Evolutionary conservation across 352 stramenopile species (phyloP), one percentile per base, ranked within the genome.

Genomic region (Thraustochytrium sp.): DNA sequence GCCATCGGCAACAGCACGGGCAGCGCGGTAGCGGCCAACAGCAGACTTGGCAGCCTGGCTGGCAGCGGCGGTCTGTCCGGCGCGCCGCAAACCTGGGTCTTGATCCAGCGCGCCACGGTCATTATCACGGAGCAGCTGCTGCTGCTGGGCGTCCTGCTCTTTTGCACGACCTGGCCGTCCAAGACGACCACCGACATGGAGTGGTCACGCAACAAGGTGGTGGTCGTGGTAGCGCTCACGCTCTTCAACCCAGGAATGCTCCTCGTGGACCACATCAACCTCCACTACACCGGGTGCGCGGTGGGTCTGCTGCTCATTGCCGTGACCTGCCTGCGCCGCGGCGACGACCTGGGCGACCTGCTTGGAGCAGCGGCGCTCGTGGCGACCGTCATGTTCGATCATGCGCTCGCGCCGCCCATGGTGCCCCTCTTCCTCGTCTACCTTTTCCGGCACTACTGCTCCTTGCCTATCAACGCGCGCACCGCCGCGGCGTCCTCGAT

Each of bases 131-230:
- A 80, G 18, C 40, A 16, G 29, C 5, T 53, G 21, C 23, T 80
- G 68, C 49, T 80, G 34, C 68, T 80, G 5, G 68, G 68, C 48
- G 40, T 63, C 0, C 53, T 80, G 11, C 37, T 80, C 23, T 95
- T 91, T 83, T 94, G 90, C 87, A 87, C 90, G 61, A 93, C 91
- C 26, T 94, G 90, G 91, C 91, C 91, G 26, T 80, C 68, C 21
- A 63, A 16, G 23, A 80, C 68, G 23, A 80, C 68, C 29, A 80
- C 68, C 13, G 68, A 80, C 68, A 80, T 80, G 68, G 68, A 80
- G 68, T 80, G 68, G 68, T 80, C 68, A 11, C 68, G 68, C 34
- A 80, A 80, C 42, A 80, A 80, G 68, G 68, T 80, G 46, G 68
- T 80, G 0, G 68, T 80, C 11, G 68, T 80, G 42, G 68, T 80